Conservation (phyloP, 1,284 basidiomycete species). For the Sporisorium scitamineum region DNA sequence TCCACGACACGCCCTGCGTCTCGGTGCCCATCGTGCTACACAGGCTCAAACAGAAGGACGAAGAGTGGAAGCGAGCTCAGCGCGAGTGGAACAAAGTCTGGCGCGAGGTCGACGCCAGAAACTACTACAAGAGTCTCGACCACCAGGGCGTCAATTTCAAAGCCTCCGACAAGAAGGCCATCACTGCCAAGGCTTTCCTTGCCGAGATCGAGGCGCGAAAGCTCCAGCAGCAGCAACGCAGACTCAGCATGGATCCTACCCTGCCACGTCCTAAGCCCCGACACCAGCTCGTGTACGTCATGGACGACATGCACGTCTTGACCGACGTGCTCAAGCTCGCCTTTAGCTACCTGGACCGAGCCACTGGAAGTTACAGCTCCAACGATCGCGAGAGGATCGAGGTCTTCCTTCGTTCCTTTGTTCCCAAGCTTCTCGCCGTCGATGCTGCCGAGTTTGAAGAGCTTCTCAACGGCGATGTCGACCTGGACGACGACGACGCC, state of each 20-base stretch:
- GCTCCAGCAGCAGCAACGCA: conserved; percentile 76
- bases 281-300: conserved; percentile 81
- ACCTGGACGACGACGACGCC: conserved; percentile 44
- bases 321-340: conserved; percentile 90
- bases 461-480: conserved; percentile 54
- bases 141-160: conserved; percentile 97
- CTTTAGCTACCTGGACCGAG: conserved; percentile 87
- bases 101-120: conserved; percentile 95
- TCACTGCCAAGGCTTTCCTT: conserved; percentile 89
- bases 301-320: conserved; percentile 83
- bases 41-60: conserved; percentile 92
- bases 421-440: conserved; percentile 84
- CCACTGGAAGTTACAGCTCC: conserved; percentile 76
- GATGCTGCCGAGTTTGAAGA: conserved; percentile 73
- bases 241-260: conserved; percentile 59
- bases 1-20: conserved; percentile 91
- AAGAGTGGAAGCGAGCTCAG: conserved; percentile 95
- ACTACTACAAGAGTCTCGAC: conserved; percentile 91
- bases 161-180: conserved; percentile 93
- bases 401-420: conserved; percentile 84
- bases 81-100: conserved; percentile 97
- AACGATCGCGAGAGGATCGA: conserved; percentile 86
- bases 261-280: conserved; percentile 62
- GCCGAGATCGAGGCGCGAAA: conserved; percentile 86
- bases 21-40: conserved; percentile 92